These are phyloP conservation scores for Mycena floridula DNA, from an alignment of 768 basidiomycete species.

Conservation along the genomic window DNA sequence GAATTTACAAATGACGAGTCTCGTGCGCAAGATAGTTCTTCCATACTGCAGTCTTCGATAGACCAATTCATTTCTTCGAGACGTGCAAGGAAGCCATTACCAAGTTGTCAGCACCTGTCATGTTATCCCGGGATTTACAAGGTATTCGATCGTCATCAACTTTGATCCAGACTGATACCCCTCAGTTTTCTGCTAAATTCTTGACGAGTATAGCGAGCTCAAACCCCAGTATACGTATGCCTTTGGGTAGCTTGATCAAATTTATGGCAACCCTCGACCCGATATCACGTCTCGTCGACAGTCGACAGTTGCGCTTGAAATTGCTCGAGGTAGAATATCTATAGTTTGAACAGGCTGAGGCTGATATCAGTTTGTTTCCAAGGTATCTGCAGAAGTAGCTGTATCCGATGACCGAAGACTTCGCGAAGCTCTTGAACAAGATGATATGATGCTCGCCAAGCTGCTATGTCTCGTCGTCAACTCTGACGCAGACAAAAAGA, in stretches of 20 bases:
- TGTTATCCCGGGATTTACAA: too few relatives aligned
- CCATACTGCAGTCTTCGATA: not conserved
- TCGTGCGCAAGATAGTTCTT: not conserved
- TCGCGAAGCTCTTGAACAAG: conserved; percentile 13
- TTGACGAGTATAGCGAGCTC: conserved; percentile 2
- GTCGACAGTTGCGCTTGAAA: conserved; percentile 12
- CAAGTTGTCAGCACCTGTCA: not conserved
- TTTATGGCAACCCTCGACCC: conserved; percentile 15
- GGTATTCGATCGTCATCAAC: too few relatives aligned
- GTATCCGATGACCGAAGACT: conserved; percentile 10
- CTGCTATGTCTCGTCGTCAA: conserved; percentile 5
- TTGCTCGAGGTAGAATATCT: conserved; percentile 6
- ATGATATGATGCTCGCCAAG: conserved; percentile 9
- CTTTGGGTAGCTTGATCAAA: conserved; percentile 6
- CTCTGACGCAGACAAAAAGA: conserved; percentile 8
- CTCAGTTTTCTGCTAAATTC: too few relatives aligned
- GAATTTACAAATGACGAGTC: conserved; percentile 4
- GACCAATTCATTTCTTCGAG: not conserved
- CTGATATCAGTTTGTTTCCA: not conserved
- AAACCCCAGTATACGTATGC: not conserved
- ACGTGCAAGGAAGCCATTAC: conserved; percentile 1
- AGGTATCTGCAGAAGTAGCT: conserved; percentile 8
- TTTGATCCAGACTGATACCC: too few relatives aligned
- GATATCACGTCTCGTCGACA: conserved; percentile 13
- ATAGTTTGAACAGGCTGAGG: not conserved